Base-by-base conservation (phyloP, 2,329 filamentous ascomycete genomes). In the Massarina eburnea region DNA sequence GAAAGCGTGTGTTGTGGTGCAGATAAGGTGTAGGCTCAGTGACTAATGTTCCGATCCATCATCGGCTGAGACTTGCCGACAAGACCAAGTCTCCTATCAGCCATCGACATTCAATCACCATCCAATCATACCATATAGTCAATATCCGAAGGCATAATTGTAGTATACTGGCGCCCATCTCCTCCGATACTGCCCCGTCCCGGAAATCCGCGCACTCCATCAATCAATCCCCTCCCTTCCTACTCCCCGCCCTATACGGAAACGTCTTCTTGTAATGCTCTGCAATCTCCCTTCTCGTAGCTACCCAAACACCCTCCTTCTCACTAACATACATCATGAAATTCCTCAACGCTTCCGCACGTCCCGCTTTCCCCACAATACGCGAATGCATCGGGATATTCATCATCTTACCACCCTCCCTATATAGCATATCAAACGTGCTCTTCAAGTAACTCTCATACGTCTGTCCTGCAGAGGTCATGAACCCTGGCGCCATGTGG, bases 301-400 rank as follows among this genome's bases (percentile, higher is more conserved):
- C 70, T 6, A 76, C 71, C 73, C 73, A 76, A 4, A 76, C 73
- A 9, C 61, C 69, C 38, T 67, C 64, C 47, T 73, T 73, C 45
- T 66, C 59, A 3, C 58, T 54, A 30, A 73, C 52, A 42, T 73
- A 73, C 51, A 63, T 46, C 61, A 71, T 69, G 51, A 73, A 73
- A 32, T 66, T 71, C n/a, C 70, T 44, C 32, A 73, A 48, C 1
- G 67, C 69, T 47, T 73, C 70, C 4, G 62, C 67, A 18, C 71
- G 49, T 0, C 71, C 71, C 3, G 72, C 64, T 45, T 73, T 73
- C 2, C 72, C 72, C 1, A 69, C 67, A 36, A 74, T 73, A 7
- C 72, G 61, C 9, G 59, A 65, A 47, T 74, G 72, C 43, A 74
- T 49, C 3, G 70, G 69, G 20, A 74, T 72, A 39, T 68, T 73